These are phyloP conservation scores for Alternaria solani DNA, from an alignment of 2,329 filamentous ascomycete genomes.

Conservation along the genomic window DNA sequence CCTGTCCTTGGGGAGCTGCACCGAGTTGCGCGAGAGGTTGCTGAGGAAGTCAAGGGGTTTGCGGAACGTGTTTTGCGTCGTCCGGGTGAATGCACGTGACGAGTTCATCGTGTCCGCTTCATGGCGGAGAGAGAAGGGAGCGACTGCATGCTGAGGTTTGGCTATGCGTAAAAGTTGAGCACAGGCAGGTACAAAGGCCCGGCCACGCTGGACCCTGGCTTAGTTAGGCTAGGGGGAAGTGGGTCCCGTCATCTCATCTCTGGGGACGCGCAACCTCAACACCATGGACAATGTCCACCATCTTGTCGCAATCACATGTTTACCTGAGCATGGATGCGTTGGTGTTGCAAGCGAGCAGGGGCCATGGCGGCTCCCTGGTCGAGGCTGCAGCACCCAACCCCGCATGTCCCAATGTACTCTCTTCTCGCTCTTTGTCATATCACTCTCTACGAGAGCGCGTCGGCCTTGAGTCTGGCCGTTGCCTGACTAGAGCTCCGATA, in stretches of 20 bases:
- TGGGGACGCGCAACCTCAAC: slow-evolving; percentile 32
- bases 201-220: slow-evolving; percentile 16
- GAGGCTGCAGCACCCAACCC: no score
- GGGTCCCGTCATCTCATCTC: slow-evolving; percentile 6
- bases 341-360: no score
- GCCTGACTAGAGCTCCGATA: no score
- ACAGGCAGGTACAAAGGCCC: slow-evolving; percentile 23
- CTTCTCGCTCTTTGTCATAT: no score
- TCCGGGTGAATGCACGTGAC: slow-evolving; percentile 45
- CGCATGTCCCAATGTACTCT: no score
- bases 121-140: slow-evolving; percentile 34
- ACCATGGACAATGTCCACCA: slow-evolving; percentile 38
- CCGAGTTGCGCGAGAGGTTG: slow-evolving; percentile 36
- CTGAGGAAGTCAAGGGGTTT: slow-evolving; percentile 48
- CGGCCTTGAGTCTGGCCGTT: no score
- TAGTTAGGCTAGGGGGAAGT: slow-evolving; percentile 15
- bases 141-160: slow-evolving; percentile 21
- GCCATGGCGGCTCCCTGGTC: no score
- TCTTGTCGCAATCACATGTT: background rate
- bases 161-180: slow-evolving; percentile 22
- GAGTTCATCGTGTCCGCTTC: slow-evolving; percentile 44
- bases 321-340: no score
- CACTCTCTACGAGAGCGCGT: no score
- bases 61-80: slow-evolving; percentile 41
- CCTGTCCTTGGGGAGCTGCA: slow-evolving; percentile 25